Evolutionary conservation across 2,329 filamentous ascomycete genomes (phyloP), one percentile per base, ranked within the genome.

Genomic region (Clonostachys chloroleuca): DNA sequence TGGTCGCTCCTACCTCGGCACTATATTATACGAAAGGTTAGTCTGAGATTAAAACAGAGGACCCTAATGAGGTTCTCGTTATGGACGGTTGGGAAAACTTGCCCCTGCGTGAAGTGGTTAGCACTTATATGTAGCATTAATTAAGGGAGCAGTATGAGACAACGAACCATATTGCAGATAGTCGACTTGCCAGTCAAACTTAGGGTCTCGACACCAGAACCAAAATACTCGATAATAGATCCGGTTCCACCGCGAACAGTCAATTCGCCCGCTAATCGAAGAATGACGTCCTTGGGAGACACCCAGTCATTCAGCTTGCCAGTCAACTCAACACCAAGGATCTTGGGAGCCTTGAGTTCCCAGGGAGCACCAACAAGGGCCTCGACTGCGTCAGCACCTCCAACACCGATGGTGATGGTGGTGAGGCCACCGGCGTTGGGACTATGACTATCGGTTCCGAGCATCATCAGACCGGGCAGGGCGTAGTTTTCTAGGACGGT

Each of bases 401-500:
- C 94, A 34, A 99, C 94, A 66, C 94, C 94, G 64, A 99, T 97
- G 9, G 94, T 94, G 59, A 96, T 90, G 5, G 90, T 92, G 56
- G 88, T 91, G 47, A 97, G 75, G 49, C 94, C 94, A 58, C 94
- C 94, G n/a, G 90, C 94, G 63, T 97, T 99, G 40, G 94, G 94
- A 42, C 91, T 96, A 69, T 99, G 94, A 60, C 89, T 95, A 69
- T 99, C 94, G 33, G 94, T 99, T 47, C 94, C 94, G 39, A 99
- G 80, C 91, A 99, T 97, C 92, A 99, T 96, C 57, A 97, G 71
- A 44, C 94, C 94, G 17, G 94, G 94, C n/a, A 92, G 84, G 34
- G 92, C 89, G 64, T 99, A 99, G 72, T 99, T 97, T 74, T 99
- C 94, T 58, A 99, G 72, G 18, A 99, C 94, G 45, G 89, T 95